Base-by-base conservation (phyloP, 192 early-diverging fungal genomes). In the Coemansia sp. region DNA sequence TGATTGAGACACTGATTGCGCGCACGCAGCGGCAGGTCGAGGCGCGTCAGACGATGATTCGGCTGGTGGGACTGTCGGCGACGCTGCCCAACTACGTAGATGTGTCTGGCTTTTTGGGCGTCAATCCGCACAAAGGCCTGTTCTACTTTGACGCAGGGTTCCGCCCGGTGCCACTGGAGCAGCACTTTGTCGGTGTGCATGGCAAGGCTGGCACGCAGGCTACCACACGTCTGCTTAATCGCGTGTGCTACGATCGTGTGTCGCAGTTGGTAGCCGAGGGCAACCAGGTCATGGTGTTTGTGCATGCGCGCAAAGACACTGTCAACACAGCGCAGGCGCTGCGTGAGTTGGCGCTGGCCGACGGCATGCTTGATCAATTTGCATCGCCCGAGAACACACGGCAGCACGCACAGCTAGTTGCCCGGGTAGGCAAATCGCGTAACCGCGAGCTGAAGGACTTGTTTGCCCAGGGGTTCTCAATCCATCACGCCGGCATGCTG, bases 211-310 rank as follows among this genome's bases (percentile, higher is more conserved):
- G 90, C n/a, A 83, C 87, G 0, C 70, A 74, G 1, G 73, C 83
- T 1, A 85, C 85, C 9, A 86, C 69, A 44, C 74, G 82, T 15
- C 83, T 89, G 48, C 84, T 97, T 79, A 91, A 99, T 67, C 76
- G 83, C 14, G 83, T 88, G 28, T 93, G 93, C 74, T 99, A 94
- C 73, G 90, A 94, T 25, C 92, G 93, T 60, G 87, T 88, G 20
- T 69, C 73, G 20, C 79, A 83, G 17, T 74, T 92, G 11, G 87
- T 99, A 38, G 82, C 85, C 0, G 85, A 90, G 23, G 93, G 91
- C 0, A 88, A 94, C 74, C 98, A 99, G 74, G 95, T 99, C 23
- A 97, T 99, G 95, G 93, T 99, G 5, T 99, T 99, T 86, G 98
- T 99, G 34, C 96, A 99, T 64, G 86, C 98, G 4, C 88, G 96